These are phyloP conservation scores for Vitis hybrid DNA, from an alignment of 177 flowering plant genomes.

Conservation along the genomic window DNA sequence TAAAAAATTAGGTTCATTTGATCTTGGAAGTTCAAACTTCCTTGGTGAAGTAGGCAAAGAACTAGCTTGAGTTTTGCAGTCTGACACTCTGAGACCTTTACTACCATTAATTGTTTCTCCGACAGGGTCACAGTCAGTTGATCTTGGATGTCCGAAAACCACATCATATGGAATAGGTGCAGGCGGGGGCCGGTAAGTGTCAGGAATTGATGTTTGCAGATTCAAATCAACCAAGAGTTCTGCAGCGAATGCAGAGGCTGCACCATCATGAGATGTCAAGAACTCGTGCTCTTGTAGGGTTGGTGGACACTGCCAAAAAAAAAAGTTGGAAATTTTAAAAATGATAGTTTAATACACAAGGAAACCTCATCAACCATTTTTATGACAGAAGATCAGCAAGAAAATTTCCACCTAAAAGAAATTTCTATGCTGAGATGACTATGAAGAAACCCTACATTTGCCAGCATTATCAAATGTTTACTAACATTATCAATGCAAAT, in stretches of 20 bases:
- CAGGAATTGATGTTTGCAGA: slow-evolving; percentile 57
- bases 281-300: slow-evolving; percentile 48
- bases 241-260: slow-evolving; percentile 36
- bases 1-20: slow-evolving; percentile 22
- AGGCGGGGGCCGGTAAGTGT: slow-evolving; percentile 68
- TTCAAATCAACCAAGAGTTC: slow-evolving; percentile 51
- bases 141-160: slow-evolving; percentile 47
- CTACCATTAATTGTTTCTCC: slow-evolving; percentile 25
- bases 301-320: slow-evolving; percentile 57
- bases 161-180: slow-evolving; percentile 72
- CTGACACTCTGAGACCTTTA: slow-evolving; percentile 35
- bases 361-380: neutral
- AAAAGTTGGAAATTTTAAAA: slow-evolving; percentile 4
- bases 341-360: neutral
- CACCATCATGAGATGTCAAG: slow-evolving; percentile 36
- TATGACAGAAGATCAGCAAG: neutral
- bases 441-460: too few species aligned
- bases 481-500: slow-evolving; percentile 13
- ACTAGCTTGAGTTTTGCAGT: slow-evolving; percentile 35
- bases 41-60: slow-evolving; percentile 40
- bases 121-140: slow-evolving; percentile 35
- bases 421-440: too few species aligned
- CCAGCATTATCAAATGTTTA: neutral
- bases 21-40: slow-evolving; percentile 33
- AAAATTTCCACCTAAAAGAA: neutral